Conservation (phyloP, 257 asterid genomes). For the Scutellaria baicalensis region DNA sequence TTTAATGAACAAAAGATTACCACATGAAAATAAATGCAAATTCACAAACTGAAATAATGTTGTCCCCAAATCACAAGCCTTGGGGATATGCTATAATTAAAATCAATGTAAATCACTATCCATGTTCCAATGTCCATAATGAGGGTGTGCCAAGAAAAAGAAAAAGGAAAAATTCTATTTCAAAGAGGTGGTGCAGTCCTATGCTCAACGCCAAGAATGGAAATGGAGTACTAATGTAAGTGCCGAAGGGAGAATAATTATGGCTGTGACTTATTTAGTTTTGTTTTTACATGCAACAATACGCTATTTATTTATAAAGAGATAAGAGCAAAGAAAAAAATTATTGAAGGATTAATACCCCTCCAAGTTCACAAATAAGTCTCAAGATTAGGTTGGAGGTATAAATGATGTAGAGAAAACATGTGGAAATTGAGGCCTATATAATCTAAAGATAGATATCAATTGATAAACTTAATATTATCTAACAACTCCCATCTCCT, state of each 20-base stretch:
- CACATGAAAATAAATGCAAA: neutral
- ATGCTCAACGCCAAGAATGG: too few species aligned
- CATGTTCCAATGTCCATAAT: neutral
- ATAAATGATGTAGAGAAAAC: neutral
- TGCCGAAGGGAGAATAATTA: neutral
- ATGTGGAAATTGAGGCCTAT: neutral
- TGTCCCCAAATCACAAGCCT: neutral
- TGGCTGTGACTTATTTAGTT: neutral
- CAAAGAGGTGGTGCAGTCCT: too few species aligned
- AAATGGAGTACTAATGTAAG: too few species aligned
- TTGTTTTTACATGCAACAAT: neutral
- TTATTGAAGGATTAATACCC: neutral
- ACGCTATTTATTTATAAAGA: neutral
- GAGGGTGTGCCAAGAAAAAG: neutral
- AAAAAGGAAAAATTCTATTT: neutral
- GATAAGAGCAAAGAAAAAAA: neutral
- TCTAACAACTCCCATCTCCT: neutral
- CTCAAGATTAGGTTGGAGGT: neutral
- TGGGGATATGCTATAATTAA: neutral
- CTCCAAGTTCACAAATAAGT: neutral
- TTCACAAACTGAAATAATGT: neutral
- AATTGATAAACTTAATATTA: neutral
- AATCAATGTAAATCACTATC: neutral
- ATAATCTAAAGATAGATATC: neutral
- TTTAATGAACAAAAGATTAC: neutral